phyloP scores from a whole-genome alignment of 2,329 filamentous ascomycete genomes.

The Oidium heveae region DNA sequence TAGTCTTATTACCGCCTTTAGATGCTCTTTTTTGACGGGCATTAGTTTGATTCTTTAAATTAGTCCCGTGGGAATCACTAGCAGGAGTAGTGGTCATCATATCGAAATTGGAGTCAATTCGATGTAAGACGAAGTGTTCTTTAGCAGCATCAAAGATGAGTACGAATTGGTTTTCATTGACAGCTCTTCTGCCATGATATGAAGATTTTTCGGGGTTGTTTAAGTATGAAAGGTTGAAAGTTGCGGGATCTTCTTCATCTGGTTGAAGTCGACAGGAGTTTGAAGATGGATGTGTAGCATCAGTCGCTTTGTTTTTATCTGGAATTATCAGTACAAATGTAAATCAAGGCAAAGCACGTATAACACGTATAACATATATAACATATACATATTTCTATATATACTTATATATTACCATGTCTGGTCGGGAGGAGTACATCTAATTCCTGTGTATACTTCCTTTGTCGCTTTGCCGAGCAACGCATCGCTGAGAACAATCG shows the following conservation, averaged over 20 bases:
- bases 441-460: slow-evolving; percentile 32
- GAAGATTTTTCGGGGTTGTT: slow-evolving; percentile 31
- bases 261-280: slow-evolving; percentile 25
- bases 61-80: slow-evolving; percentile 32
- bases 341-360: neutral
- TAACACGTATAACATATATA: no score
- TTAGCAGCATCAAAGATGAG: slow-evolving; percentile 53
- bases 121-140: slow-evolving; percentile 60
- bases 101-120: slow-evolving; percentile 55
- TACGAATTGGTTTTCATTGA: slow-evolving; percentile 31
- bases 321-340: neutral
- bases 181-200: slow-evolving; percentile 32
- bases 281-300: slow-evolving; percentile 21
- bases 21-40: slow-evolving; percentile 7
- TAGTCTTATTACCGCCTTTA: slow-evolving; percentile 11
- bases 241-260: slow-evolving; percentile 13
- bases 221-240: slow-evolving; percentile 24
- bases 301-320: slow-evolving; percentile 37
- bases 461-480: slow-evolving; percentile 29
- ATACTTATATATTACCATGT: no score
- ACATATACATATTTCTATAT: no score
- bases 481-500: slow-evolving; percentile 36
- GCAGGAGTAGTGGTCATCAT: slow-evolving; percentile 62
- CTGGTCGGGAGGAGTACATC: slow-evolving; percentile 21
- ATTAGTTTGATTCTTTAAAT: slow-evolving; percentile 4